phyloP scores from a whole-genome alignment of 2,329 filamentous ascomycete genomes.

The Diatrype stigma region DNA sequence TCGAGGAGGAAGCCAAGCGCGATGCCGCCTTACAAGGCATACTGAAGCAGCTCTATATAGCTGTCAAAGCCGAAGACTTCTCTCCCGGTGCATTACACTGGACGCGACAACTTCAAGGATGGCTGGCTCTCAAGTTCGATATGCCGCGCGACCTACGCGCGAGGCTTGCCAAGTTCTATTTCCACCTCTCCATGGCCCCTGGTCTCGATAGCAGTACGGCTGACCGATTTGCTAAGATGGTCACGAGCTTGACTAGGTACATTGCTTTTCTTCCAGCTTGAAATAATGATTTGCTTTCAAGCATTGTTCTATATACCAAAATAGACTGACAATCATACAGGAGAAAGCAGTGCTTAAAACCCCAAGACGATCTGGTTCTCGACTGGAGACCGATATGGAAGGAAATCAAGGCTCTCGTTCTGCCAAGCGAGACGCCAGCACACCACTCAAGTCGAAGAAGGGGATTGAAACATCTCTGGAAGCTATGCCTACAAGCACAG shows the following conservation, averaged over 20 bases:
- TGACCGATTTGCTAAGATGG: slow-evolving; percentile 95
- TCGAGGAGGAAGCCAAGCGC: slow-evolving; percentile 75
- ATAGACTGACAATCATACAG: slow-evolving; percentile 42
- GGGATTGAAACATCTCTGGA: slow-evolving; percentile 66
- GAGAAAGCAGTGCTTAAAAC: slow-evolving; percentile 92
- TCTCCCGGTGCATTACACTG: slow-evolving; percentile 90
- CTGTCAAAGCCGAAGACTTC: slow-evolving; percentile 89
- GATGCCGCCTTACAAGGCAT: slow-evolving; percentile 81
- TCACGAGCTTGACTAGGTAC: slow-evolving; percentile 90
- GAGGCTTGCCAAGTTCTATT: slow-evolving; percentile 85
- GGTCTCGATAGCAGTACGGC: slow-evolving; percentile 77
- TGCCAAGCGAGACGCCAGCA: slow-evolving; percentile 76
- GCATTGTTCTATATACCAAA: too few relatives aligned
- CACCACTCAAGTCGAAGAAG: slow-evolving; percentile 54
- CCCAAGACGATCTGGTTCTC: slow-evolving; percentile 80
- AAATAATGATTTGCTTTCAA: background rate
- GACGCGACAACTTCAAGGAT: slow-evolving; percentile 92
- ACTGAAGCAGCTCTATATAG: slow-evolving; percentile 87
- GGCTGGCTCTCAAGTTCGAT: slow-evolving; percentile 96
- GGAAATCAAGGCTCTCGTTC: slow-evolving; percentile 83
- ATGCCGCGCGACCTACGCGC: slow-evolving; percentile 80
- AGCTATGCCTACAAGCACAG: slow-evolving; percentile 85
- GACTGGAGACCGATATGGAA: slow-evolving; percentile 94
- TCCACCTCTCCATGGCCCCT: slow-evolving; percentile 85
- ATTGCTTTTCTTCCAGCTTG: slow-evolving; percentile 27